Evolutionary conservation across 352 stramenopile species (phyloP), one percentile per base, ranked within the genome.

Genomic region (Phytopythium kandeliae): DNA sequence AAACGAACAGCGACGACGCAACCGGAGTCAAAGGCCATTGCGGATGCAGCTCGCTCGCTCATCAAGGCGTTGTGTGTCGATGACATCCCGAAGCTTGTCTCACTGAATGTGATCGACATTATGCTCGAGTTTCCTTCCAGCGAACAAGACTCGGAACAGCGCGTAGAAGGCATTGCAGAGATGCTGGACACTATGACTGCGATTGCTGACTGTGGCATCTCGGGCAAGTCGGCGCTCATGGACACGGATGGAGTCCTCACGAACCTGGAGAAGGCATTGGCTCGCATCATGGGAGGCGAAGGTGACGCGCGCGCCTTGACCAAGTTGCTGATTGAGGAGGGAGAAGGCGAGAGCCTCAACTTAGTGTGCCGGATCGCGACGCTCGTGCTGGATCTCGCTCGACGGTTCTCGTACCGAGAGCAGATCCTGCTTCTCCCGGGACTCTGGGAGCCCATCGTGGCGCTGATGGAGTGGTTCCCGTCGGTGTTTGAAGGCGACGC

Each of bases 121-220:
- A 57, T 91, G 34, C 54, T 91, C 11, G 71, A 75, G 49, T 51
- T 51, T n/a, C 45, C 45, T 16, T 60, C 67, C 0, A 59, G 71
- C 16, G 71, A 68, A 35, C 62, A 61, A 15, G 49, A 51, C 15
- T 47, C 62, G 9, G 31, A 42, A 0, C 16, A 44, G 35, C 43
- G n/a, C 10, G 40, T 57, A 2, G 48, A 58, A 11, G 38, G 34
- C 17, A 61, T 78, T 13, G 64, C 63, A 4, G 65, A 85, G 17
- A 65, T 78, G 52, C 48, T 90, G 19, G 63, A 80, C 55, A 74
- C 84, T 17, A 87, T 88, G 37, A 77, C 76, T n/a, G 65, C 71
- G 22, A 74, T 90, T 36, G 58, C 76, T 12, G 62, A 65, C 13
- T 86, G 74, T 24, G 78, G 76, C 0, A 35, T 45, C 16, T 34